Percentiles rank a stretch among this genome's conserved stretches.
phyloP scores from a whole-genome alignment of 371 early-diverging fungal genomes.

The Lichtheimia ornata region DNA sequence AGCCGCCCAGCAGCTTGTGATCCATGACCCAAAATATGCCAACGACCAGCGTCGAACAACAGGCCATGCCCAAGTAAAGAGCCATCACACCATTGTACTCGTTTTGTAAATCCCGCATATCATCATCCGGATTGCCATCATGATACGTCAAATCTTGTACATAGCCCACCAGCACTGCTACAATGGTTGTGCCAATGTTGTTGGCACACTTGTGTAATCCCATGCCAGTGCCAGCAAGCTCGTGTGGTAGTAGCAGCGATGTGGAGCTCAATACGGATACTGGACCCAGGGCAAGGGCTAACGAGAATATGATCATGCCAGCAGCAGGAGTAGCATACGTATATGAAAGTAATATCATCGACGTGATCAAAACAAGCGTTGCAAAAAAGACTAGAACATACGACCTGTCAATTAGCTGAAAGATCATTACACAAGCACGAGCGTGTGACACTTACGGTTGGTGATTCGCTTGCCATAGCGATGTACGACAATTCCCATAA shows the following conservation, averaged over 20 bases:
- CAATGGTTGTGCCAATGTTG: conserved; percentile 53
- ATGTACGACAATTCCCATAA: conserved; percentile 57
- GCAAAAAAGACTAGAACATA: conserved; percentile 33
- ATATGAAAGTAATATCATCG: conserved; percentile 38
- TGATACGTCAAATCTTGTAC: conserved; percentile 53
- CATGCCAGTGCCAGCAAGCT: conserved; percentile 50
- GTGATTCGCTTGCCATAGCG: conserved; percentile 50
- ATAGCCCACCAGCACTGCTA: conserved; percentile 49
- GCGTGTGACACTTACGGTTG: conserved; percentile 24
- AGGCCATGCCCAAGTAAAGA: conserved; percentile 35
- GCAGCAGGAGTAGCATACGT: conserved; percentile 40
- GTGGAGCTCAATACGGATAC: conserved; percentile 45
- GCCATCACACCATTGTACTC: conserved; percentile 51
- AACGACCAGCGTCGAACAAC: conserved; percentile 23
- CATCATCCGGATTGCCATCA: conserved; percentile 40
- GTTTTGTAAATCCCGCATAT: conserved; percentile 25
- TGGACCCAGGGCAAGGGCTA: conserved; percentile 47
- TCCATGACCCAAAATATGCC: conserved; percentile 39
- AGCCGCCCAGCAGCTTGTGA: conserved; percentile 28
- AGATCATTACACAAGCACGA: neutral
- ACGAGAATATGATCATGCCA: conserved; percentile 51
- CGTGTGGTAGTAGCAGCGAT: conserved; percentile 41
- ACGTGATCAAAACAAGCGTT: conserved; percentile 31
- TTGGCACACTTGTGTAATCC: conserved; percentile 53
- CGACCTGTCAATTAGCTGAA: neutral